These are phyloP conservation scores for Lachnellula cervina DNA, from an alignment of 2,329 filamentous ascomycete species.

Conservation along the genomic window DNA sequence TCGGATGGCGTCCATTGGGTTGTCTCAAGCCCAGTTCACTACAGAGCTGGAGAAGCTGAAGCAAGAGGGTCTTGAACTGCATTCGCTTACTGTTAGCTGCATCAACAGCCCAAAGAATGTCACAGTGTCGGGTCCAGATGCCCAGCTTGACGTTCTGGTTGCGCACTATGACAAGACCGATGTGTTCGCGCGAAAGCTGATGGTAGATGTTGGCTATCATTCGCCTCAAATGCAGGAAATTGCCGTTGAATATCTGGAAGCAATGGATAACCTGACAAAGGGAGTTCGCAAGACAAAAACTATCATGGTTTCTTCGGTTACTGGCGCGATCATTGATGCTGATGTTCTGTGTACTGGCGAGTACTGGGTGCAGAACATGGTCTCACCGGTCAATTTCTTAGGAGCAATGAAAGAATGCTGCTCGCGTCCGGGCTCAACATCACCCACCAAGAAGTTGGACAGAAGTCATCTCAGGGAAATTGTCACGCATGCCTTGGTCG, in stretches of 20 bases:
- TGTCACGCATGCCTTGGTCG: background rate
- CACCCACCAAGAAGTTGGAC: background rate
- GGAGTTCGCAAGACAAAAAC: background rate
- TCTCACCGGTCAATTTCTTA: constrained; percentile 38
- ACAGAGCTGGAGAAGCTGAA: background rate
- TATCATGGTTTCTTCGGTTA: background rate
- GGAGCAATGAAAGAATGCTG: background rate
- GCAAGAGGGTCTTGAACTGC: background rate
- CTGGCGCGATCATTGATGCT: background rate
- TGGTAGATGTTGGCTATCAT: constrained; percentile 23
- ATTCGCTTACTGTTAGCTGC: constrained; percentile 9
- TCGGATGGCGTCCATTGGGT: constrained; percentile 43
- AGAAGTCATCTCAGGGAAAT: background rate
- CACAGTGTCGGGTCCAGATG: constrained; percentile 21
- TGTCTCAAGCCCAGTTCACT: constrained; percentile 4
- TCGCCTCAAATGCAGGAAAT: constrained; percentile 29
- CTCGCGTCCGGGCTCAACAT: background rate
- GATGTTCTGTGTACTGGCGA: background rate
- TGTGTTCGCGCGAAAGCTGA: constrained; percentile 17
- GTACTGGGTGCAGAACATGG: constrained; percentile 44
- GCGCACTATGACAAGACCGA: background rate
- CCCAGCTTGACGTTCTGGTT: constrained; percentile 2
- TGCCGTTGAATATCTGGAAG: constrained; percentile 17
- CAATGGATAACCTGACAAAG: background rate
- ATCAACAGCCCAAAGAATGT: constrained; percentile 21